Conservation (phyloP, 1,284 basidiomycete species). For the Irpex lacteus region DNA sequence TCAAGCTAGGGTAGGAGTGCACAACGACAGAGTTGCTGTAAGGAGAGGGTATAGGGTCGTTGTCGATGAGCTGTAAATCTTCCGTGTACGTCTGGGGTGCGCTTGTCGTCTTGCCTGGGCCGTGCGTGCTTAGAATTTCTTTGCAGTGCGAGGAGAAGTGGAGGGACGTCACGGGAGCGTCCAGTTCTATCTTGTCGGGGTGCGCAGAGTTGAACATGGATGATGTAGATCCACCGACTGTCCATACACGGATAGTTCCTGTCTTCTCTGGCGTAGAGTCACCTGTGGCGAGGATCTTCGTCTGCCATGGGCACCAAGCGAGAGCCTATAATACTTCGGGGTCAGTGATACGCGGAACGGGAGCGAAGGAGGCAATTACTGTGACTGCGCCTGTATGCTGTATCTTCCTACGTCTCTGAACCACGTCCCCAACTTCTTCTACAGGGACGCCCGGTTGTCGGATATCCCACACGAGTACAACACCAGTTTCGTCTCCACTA, state of each 20-base stretch:
- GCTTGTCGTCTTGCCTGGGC: constrained; percentile 32
- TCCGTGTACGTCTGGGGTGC: constrained; percentile 28
- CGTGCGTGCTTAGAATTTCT: constrained; percentile 62
- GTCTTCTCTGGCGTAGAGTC: constrained; percentile 59
- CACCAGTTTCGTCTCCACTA: constrained; percentile 50
- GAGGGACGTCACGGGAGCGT: constrained; percentile 75
- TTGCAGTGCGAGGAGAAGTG: constrained; percentile 33
- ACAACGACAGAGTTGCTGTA: constrained; percentile 48
- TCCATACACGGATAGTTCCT: constrained; percentile 83
- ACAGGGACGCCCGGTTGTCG: constrained; percentile 39
- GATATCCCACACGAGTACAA: constrained; percentile 52
- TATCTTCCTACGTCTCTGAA: constrained; percentile 49
- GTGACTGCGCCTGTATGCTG: constrained; percentile 29
- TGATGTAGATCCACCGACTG: constrained; percentile 35
- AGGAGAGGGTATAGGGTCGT: constrained; percentile 11
- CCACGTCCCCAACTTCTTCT: constrained; percentile 52
- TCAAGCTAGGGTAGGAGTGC: constrained; percentile 51
- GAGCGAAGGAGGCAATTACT: constrained; percentile 17
- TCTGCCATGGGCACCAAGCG: constrained; percentile 91
- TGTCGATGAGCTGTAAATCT: constrained; percentile 20
- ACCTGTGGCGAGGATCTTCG: constrained; percentile 81
- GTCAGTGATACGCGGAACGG: not conserved
- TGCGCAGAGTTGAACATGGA: constrained; percentile 5
- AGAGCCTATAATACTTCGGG: constrained; percentile 58
- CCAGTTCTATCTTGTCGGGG: constrained; percentile 59